phyloP scores from a whole-genome alignment of 768 basidiomycete genomes.

The Cubamyces lactineus region DNA sequence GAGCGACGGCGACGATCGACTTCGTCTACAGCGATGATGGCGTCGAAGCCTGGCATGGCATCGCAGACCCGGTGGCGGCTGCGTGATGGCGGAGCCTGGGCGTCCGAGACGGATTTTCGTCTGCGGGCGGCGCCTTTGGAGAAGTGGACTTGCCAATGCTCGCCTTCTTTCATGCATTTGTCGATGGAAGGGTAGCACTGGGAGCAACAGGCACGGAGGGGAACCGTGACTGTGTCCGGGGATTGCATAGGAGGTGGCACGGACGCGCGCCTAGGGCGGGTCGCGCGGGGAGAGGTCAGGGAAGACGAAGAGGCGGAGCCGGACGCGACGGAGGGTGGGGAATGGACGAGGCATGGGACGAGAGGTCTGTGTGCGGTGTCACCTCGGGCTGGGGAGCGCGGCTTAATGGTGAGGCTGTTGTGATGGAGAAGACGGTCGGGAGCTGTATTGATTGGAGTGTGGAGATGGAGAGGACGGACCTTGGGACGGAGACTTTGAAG shows the following conservation, averaged over 20 bases:
- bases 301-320: slow-evolving; percentile 19
- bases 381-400: slow-evolving; percentile 44
- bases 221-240: slow-evolving; percentile 54
- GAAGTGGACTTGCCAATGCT: slow-evolving; percentile 65
- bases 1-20: slow-evolving; percentile 60
- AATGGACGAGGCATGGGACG: slow-evolving; percentile 60
- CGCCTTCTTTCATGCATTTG: slow-evolving; percentile 54
- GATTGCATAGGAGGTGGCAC: slow-evolving; percentile 19
- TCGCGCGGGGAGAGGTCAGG: slow-evolving; percentile 13
- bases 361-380: slow-evolving; percentile 36
- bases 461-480: slow-evolving; percentile 42
- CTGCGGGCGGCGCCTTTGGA: slow-evolving; percentile 62
- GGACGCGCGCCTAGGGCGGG: slow-evolving; percentile 23
- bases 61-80: slow-evolving; percentile 27
- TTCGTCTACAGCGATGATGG: slow-evolving; percentile 61
- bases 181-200: slow-evolving; percentile 66
- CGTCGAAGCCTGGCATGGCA: slow-evolving; percentile 26
- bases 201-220: slow-evolving; percentile 71
- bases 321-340: slow-evolving; percentile 30
- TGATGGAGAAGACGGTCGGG: slow-evolving; percentile 5
- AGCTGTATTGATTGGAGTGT: not conserved
- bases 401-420: slow-evolving; percentile 27
- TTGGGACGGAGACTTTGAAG: slow-evolving; percentile 65
- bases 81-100: slow-evolving; percentile 18
- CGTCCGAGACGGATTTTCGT: slow-evolving; percentile 41